Evolutionary conservation across 2,329 filamentous ascomycete genomes (phyloP), one percentile per base, ranked within the genome.

Genomic region (Aureobasidium sp.): DNA sequence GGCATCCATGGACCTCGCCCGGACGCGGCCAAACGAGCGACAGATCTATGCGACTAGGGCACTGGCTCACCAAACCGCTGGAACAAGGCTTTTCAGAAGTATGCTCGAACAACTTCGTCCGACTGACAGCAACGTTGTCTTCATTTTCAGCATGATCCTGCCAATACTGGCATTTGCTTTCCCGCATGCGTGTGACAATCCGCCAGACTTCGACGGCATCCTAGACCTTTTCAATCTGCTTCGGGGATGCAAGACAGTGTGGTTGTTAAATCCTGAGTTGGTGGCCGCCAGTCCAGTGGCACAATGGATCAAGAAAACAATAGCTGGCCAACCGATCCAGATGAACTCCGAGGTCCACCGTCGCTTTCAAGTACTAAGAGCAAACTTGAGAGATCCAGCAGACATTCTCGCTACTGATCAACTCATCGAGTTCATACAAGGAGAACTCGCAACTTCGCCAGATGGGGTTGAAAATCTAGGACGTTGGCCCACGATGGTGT

Each of bases 31-130:
- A 6, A 41, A 47, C 16, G 40, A 47, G 6, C 24, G 51, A 25
- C 32, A 53, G 24, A 17, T 45, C 10, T 64, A 61, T 30, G 60
- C 61, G 5, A 60, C 60, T 2, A 53, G 62, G 29, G 63, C 57
- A 11, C 51, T 65, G 10, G 55, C 63, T 47, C 62, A 65, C 52
- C 63, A 65, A 38, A 59, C 62, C 24, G 41, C 55, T 16, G 60
- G 59, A 4, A 56, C 63, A 14, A 55, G 59, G 19, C 53, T 61
- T 10, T 65, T 64, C 21, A 59, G 63, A 48, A 52, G 49, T 2
- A 53, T 61, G 42, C 51, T 63, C 29, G 47, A n/a, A 47, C 42
- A 44, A 54, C 30, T 25, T 27, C 17, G 57, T 57, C 6, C 51
- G 56, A 17, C 59, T 10, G 40, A 53, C 17, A 30, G 22, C 25